Evolutionary conservation across 805 yeast genomes (phyloP).

Genomic region (Jamesozyma gamospora): DNA sequence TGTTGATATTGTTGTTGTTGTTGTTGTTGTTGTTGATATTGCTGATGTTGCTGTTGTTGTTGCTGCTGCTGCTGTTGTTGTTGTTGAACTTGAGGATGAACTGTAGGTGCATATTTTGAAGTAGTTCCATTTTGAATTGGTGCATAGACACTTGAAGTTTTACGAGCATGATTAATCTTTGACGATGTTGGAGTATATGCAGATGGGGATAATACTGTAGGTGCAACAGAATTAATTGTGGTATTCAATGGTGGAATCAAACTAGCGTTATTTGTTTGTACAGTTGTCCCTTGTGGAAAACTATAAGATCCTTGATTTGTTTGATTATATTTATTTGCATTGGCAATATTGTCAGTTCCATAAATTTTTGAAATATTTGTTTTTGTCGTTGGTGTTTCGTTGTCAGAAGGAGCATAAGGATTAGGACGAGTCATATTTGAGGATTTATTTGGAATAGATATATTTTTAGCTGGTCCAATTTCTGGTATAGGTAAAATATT

Average conservation of each 20-base stretch:
- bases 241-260: not conserved
- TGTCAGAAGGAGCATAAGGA: conserved; percentile 5
- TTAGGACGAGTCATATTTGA: not conserved
- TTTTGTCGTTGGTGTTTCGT: not conserved
- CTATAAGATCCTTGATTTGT: not conserved
- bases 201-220: not conserved
- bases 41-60: conserved; percentile 1
- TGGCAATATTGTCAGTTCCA: not conserved
- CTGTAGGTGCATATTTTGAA: conserved; percentile 34
- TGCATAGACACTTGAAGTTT: conserved; percentile 26
- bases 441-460: not conserved
- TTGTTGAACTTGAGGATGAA: conserved; percentile 21
- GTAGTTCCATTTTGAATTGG: conserved; percentile 23
- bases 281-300: not conserved
- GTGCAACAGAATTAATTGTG: not conserved
- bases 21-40: no score
- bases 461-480: not conserved
- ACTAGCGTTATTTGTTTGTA: not conserved
- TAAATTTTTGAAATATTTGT: not conserved
- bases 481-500: not conserved
- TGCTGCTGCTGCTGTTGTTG: conserved; percentile 2
- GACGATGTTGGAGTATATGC: not conserved
- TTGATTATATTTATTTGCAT: not conserved
- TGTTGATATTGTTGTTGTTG: conserved; percentile 1
- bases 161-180: conserved; percentile 16